Base-by-base conservation (phyloP, 2,329 filamentous ascomycete species). In the Orbilia blumenaviensis region DNA sequence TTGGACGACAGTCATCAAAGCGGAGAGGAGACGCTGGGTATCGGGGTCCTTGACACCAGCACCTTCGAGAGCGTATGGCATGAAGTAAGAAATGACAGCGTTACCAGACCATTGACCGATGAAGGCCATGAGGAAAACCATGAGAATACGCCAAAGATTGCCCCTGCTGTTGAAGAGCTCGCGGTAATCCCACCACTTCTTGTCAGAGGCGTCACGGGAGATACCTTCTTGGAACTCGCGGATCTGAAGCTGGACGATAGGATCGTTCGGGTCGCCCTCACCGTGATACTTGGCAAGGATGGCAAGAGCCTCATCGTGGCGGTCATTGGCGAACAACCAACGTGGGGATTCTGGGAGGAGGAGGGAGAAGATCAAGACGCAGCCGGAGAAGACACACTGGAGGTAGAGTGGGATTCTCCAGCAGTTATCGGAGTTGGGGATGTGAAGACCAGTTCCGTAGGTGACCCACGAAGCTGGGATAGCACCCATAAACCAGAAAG, bases 61-160 rank as follows among this genome's bases (percentile, higher is more conserved):
- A 2, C 85, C 86, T 62, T 85, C 82, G 54, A 88, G 83, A 84
- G 61, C 85, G 62, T 62, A 85, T 8, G 82, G 84, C 16, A 87
- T 84, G 80, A 89, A 86, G 80, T 89, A 89, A 68, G 88, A 88
- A 3, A 85, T 84, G 46, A 82, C 83, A 64, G 86, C 77, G 61
- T 83, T 88, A 36, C 87, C 87, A 66, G 84, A 86, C 86, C 86
- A 88, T 78, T 89, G 87, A 9, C 85, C 85, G 82, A 88, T 88
- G 76, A 88, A 82, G 68, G 86, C 87, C 84, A 84, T 86, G 8
- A 87, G 83, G 21, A 84, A 83, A 42, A 88, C 81, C 18, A 86
- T 82, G 68, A 89, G 87, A 52, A 87, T 79, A 29, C 88, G 82
- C 46, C 87, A 83, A 76, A 85, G 84, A 80, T 88, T 89, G 32